Conservation (phyloP, 2,329 filamentous ascomycete species). For the Aspergillus sp. region DNA sequence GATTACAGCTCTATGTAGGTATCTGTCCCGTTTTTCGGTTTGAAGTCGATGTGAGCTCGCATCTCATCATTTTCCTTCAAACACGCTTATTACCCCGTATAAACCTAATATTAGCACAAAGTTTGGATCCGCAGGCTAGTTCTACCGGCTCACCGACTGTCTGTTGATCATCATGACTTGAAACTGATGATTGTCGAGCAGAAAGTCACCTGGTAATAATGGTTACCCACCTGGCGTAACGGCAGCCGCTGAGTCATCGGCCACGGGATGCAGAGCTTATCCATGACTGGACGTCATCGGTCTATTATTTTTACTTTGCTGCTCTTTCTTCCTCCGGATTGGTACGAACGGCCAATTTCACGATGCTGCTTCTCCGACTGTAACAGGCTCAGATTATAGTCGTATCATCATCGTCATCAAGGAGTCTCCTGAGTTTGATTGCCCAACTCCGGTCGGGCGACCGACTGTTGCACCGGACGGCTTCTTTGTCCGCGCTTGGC, state of each 20-base stretch:
- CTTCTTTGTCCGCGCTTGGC: not conserved
- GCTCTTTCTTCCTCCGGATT: not conserved
- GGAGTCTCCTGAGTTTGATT: slow-evolving; percentile 1
- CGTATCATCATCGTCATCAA: slow-evolving; percentile 3
- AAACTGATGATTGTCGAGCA: not conserved
- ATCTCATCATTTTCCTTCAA: not conserved
- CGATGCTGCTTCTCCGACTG: slow-evolving; percentile 15
- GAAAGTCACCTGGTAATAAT: not conserved
- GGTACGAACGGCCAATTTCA: slow-evolving; percentile 9
- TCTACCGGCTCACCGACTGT: not conserved
- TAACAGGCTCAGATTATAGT: slow-evolving; percentile 15
- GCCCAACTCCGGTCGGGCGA: not conserved
- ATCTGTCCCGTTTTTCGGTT: not conserved
- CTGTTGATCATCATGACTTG: not conserved
- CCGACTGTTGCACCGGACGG: slow-evolving; percentile 3
- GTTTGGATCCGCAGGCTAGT: not conserved
- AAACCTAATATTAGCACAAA: not conserved
- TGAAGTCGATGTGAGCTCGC: not conserved
- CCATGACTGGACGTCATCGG: slow-evolving; percentile 21
- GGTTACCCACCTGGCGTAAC: not conserved
- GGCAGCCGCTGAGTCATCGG: slow-evolving; percentile 12
- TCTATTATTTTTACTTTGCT: not conserved
- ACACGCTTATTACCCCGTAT: not conserved
- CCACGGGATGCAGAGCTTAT: slow-evolving; percentile 14
- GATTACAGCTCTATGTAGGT: not conserved